Evolutionary conservation across 1,139 yeast genomes (phyloP), one percentile per base, ranked within the genome.

Genomic region (Nakaseomyces delphensis): DNA sequence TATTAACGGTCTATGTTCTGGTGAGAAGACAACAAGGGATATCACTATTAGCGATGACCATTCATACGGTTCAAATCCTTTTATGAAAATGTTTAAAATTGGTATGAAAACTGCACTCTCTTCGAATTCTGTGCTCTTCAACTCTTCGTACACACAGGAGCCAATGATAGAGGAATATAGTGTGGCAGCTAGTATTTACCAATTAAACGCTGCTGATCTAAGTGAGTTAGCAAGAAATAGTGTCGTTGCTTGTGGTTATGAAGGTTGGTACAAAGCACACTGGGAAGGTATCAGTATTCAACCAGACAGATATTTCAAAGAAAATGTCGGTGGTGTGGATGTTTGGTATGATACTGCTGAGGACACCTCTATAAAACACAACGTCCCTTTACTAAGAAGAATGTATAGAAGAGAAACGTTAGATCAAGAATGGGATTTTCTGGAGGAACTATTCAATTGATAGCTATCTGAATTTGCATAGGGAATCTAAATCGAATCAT

Each of bases 161-260:
- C 86, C 85, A 7, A 68, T 78, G 49, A 77, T 79, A 44, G 86
- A 79, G 57, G 86, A 79, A 53, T 79, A 77, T 53, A 77, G 83
- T 10, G 84, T 79, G 21, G 86, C 86, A 3, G 84, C 83, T 0
- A 83, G 79, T 56, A 79, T 79, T 48, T 77, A 79, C 63, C 73
- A 78, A 49, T 62, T 79, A 28, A 76, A 80, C 4, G 73, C 78
- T 29, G 83, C 79, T 18, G 86, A 79, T 57, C 71, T 79, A 74
- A 78, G 83, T 52, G 86, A 79, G 54, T 51, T 69, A 39, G 67
- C 71, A 0, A 60, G 65, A 39, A 67, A 65, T 28, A 55, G 62
- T 32, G 60, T 57, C 2, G 63, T 74, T 36, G 95, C 87, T 65
- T 79, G 93, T 47, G 97, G 97, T 0, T 91, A 85, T 73, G 98